Percentiles rank a stretch among this genome's conserved stretches.
Evolutionary conservation across 2,329 filamentous ascomycete species (phyloP).

Genomic region (Sordariomycetes sp.): DNA sequence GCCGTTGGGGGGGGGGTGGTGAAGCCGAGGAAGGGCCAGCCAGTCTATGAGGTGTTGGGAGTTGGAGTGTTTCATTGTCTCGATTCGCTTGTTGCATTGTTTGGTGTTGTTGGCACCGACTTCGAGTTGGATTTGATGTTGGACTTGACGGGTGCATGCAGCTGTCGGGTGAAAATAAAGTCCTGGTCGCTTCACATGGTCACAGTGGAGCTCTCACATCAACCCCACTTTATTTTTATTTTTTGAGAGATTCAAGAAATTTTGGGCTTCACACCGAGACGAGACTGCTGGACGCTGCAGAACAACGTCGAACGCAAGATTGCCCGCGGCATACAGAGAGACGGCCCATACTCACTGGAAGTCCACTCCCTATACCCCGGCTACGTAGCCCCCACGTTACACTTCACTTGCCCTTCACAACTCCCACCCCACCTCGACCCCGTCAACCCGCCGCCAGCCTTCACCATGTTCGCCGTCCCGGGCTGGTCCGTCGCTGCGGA

Average conservation of each 20-base stretch:
- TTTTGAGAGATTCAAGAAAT: not conserved
- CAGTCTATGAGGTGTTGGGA: no score
- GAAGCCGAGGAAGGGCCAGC: no score
- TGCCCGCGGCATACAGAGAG: not conserved
- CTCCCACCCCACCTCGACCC: not conserved
- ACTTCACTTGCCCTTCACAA: not conserved
- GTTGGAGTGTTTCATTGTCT: no score
- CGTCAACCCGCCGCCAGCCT: not conserved
- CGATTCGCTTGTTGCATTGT: no score
- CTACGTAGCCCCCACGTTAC: not conserved
- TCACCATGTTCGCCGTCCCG: slow-evolving; percentile 77
- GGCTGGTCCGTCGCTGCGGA: slow-evolving; percentile 79
- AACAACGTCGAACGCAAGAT: not conserved
- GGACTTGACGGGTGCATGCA: no score
- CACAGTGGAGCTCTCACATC: not conserved
- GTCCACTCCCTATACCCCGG: not conserved
- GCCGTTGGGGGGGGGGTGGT: no score
- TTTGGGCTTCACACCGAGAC: not conserved
- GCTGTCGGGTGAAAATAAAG: no score
- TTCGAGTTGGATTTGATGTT: no score
- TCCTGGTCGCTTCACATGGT: no score
- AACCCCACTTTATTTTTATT: not conserved
- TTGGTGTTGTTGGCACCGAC: no score
- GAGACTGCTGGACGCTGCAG: not conserved
- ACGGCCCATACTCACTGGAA: not conserved